phyloP scores from a whole-genome alignment of 345 rosid species.

The Eutrema heterophyllum region DNA sequence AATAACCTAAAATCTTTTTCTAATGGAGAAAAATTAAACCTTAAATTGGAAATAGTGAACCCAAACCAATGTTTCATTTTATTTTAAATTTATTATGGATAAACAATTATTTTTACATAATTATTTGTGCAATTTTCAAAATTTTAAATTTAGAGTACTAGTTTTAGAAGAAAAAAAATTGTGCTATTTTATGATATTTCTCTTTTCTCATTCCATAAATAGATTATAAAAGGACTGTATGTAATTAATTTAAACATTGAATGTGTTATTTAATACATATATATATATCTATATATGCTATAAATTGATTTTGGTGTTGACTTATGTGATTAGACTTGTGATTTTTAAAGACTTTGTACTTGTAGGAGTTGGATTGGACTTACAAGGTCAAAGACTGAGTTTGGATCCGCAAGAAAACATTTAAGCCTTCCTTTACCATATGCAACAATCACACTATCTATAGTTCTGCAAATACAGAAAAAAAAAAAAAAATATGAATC shows the following conservation, averaged over 20 bases:
- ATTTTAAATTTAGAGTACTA: too few species aligned
- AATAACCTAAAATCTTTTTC: too few species aligned
- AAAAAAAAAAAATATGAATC: background rate
- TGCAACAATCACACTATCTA: conserved; percentile 45
- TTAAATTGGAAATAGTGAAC: too few species aligned
- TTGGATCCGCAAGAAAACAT: conserved; percentile 37
- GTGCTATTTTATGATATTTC: too few species aligned
- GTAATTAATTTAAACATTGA: background rate
- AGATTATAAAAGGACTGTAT: background rate
- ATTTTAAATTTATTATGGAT: too few species aligned
- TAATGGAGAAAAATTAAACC: too few species aligned
- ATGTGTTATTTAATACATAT: background rate
- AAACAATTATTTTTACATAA: too few species aligned
- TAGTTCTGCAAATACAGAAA: conserved; percentile 41
- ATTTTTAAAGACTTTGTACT: background rate
- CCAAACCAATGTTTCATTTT: too few species aligned
- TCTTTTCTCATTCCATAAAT: background rate
- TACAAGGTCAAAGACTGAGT: conserved; percentile 46
- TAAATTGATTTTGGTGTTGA: background rate
- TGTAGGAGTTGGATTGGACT: conserved; percentile 12
- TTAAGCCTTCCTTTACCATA: conserved; percentile 51
- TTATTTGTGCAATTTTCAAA: too few species aligned
- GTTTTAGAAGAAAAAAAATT: too few species aligned
- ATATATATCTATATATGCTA: background rate
- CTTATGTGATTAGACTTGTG: background rate